Base-by-base conservation (phyloP, 768 basidiomycete genomes). In the Chlorophyllum brunneum region DNA sequence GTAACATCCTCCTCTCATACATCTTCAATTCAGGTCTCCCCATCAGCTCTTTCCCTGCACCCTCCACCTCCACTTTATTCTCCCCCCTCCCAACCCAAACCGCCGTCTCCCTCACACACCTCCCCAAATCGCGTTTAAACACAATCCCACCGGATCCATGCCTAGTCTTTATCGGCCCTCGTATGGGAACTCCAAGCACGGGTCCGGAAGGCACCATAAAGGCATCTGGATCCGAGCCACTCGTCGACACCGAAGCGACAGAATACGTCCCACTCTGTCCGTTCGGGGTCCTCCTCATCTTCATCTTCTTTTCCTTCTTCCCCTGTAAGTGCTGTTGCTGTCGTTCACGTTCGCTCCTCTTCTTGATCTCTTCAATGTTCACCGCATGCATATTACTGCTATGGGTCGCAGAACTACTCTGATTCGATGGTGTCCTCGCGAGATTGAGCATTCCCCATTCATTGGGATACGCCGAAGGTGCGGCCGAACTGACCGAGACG, bases 251-350 rank as follows among this genome's bases (percentile, higher is more conserved):
- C 2, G 82, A 82, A 24, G 70, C 69, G 42, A 82, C 68, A 52
- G 79, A 81, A 63, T 80, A 80, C 20, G 78, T 66, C 7, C 76
- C 77, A 8, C 84, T 86, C n/a, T 81, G 73, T 3, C 81, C 77
- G 48, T 82, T 77, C 9, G 81, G 83, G 11, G 77, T 81, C 46
- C 83, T 73, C 54, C 80, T 72, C 48, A 64, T 61, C 61, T 72
- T 79, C 61, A n/a, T n/a, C n/a, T 60, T 51, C 20, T 42, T 36
- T 40, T 52, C 39, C 30, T 52, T 30, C 51, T 44, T 33, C 31
- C 36, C 29, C 16, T 51, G 36, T n/a, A 49, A 23, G 18, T 54
- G 20, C 20, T 48, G 36, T 27, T 30, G 27, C 16, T 22, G 27
- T 20, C 30, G 26, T 16, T 52, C 51, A 30, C 42, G 30, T 16